phyloP scores from a whole-genome alignment of 2,329 filamentous ascomycete genomes.

The Epichloe brachyelytri region DNA sequence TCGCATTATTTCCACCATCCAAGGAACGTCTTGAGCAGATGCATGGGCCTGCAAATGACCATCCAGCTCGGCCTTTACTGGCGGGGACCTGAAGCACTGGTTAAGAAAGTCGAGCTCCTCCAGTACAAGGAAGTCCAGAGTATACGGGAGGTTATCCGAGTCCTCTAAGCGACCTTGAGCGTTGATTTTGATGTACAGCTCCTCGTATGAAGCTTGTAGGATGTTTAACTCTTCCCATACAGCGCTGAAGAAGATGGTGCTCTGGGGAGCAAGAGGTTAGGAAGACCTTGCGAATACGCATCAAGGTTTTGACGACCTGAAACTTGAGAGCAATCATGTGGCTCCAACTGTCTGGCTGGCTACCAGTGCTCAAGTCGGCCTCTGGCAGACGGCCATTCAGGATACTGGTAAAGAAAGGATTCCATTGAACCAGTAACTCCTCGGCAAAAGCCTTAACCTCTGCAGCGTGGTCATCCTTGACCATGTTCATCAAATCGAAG shows the following conservation, averaged over 20 bases:
- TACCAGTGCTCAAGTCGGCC: slow-evolving; percentile 30
- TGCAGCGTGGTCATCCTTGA: slow-evolving; percentile 80
- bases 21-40: slow-evolving; percentile 52
- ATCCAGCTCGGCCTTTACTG: slow-evolving; percentile 81
- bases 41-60: slow-evolving; percentile 54
- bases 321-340: slow-evolving; percentile 78
- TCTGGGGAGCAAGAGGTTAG: slow-evolving; percentile 69
- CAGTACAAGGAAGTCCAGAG: slow-evolving; percentile 81
- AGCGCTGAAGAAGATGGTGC: slow-evolving; percentile 67
- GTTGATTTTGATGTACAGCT: slow-evolving; percentile 76
- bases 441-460: slow-evolving; percentile 85
- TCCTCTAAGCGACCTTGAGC: slow-evolving; percentile 82
- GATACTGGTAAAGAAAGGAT: slow-evolving; percentile 73
- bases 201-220: slow-evolving; percentile 60
- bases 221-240: slow-evolving; percentile 79
- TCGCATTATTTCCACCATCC: slow-evolving; percentile 81
- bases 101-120: slow-evolving; percentile 95
- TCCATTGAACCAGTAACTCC: slow-evolving; percentile 71
- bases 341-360: slow-evolving; percentile 58
- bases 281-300: slow-evolving; percentile 80
- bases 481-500: slow-evolving; percentile 93
- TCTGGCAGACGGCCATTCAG: slow-evolving; percentile 67
- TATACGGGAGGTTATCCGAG: slow-evolving; percentile 83
- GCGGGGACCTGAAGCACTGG: slow-evolving; percentile 74
- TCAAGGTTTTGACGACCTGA: slow-evolving; percentile 85